Base-by-base conservation (phyloP, 257 asterid genomes). In the Rehmannia glutinosa region DNA sequence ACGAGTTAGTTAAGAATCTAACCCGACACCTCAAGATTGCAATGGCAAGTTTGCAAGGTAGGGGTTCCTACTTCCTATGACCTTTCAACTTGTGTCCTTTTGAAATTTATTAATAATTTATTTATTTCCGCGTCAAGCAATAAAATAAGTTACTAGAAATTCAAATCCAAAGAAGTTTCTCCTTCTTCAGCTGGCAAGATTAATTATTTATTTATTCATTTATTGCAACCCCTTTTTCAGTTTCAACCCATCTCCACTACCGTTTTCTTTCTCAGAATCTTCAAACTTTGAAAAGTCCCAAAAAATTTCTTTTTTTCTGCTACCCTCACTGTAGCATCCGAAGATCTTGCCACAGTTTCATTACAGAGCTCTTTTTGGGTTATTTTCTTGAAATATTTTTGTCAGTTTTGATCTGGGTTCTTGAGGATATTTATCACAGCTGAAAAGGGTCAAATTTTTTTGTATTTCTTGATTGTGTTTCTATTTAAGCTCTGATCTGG, bases 151-250 rank as follows among this genome's bases (percentile, higher is more conserved):
- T 8, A 60, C 30, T 32, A 24, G 62, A 35, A 58, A 72, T 70
- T 41, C 70, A 73, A 71, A 62, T 61, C 67, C 4, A 36, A 51
- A 71, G 70, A 73, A 80, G 73, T 71, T 74, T 55, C 86, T 72
- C 71, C 68, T 68, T 36, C 69, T 70, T 25, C 45, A 39, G 45
- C 45, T 4, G 16, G 11, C 23, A 11, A 4, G 8, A 9, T 19
- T 46, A 49, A 28, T 42, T 45, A 64, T n/a, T n/a, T n/a, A n/a
- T n/a, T 54, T 66, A 20, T 20, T 16, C n/a, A 47, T n/a, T 41
- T 51, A 33, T 47, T 66, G 28, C 54, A 17, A 12, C 39, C 64
- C 55, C 43, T 41, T 25, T 41, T 54, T 27, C 65, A 8, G 65
- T 50, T 23, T 21, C 11, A 39, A 21, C 62, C 19, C 39, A n/a